phyloP scores from a whole-genome alignment of 305 asterid genomes.

The Fraxinus paxiana region DNA sequence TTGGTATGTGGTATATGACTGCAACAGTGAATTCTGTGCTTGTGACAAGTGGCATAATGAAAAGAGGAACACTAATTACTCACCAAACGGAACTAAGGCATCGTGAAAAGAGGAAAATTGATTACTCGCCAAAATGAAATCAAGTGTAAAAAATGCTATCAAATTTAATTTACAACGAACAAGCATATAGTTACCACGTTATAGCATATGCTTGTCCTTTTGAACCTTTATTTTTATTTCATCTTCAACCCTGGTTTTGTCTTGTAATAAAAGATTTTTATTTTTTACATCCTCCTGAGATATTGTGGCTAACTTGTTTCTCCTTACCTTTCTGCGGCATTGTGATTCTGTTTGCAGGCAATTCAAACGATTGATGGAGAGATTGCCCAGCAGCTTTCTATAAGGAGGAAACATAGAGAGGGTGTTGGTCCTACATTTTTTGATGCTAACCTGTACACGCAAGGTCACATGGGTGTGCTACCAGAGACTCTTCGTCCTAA shows the following conservation, averaged over 20 bases:
- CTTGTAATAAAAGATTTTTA: background rate
- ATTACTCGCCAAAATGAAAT: background rate
- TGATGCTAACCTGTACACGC: conserved; percentile 64
- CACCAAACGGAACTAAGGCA: background rate
- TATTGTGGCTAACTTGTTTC: background rate
- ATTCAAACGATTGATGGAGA: conserved; percentile 92
- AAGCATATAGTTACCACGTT: background rate
- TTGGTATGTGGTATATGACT: background rate
- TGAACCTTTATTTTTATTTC: background rate
- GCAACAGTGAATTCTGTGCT: conserved; percentile 5
- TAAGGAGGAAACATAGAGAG: conserved; percentile 80
- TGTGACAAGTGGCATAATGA: background rate
- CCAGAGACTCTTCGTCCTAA: conserved; percentile 96
- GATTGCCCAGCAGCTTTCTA: conserved; percentile 68
- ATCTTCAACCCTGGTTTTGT: background rate
- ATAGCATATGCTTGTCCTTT: background rate
- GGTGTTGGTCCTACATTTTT: conserved; percentile 64
- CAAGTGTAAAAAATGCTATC: background rate
- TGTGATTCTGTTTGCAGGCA: conserved; percentile 49
- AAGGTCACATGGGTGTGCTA: conserved; percentile 64
- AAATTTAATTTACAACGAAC: background rate
- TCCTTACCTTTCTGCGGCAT: background rate
- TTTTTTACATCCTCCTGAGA: background rate
- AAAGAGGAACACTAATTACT: background rate
- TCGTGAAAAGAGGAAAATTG: background rate